Percentiles rank a stretch among this genome's conserved stretches.
Conservation (phyloP, 2,329 filamentous ascomycete genomes). For the Colletotrichum chlorophyti region DNA sequence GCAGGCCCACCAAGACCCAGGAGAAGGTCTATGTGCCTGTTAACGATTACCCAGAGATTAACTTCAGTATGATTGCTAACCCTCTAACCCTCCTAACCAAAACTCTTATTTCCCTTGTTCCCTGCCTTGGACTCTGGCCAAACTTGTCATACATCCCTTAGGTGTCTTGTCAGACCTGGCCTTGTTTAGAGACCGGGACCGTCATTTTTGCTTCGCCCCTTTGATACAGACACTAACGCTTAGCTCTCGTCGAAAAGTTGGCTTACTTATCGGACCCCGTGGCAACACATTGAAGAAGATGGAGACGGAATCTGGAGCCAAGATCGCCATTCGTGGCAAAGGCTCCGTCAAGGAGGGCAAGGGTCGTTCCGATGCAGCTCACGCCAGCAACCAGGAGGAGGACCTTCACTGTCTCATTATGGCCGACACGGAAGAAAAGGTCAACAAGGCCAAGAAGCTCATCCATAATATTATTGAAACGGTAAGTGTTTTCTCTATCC, state of each 20-base stretch:
- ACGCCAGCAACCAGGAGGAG: constrained; percentile 99
- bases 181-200: constrained; percentile 39
- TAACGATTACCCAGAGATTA: constrained; percentile 99
- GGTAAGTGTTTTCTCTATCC: constrained; percentile 59
- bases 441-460: constrained; percentile 98
- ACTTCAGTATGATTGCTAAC: constrained; percentile 99
- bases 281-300: constrained; percentile 99
- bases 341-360: constrained; percentile 99
- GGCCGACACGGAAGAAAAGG: constrained; percentile 99
- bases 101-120: constrained; percentile 39
- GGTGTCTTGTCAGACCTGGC: constrained; percentile 34
- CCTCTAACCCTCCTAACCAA: constrained; percentile 83
- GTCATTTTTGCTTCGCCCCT: constrained; percentile 44
- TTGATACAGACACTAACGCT: constrained; percentile 79
- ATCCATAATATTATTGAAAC: constrained; percentile 99
- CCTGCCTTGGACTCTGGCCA: constrained; percentile 52
- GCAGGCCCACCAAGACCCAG: constrained; percentile 98
- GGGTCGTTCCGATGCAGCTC: constrained; percentile 96
- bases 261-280: constrained; percentile 99
- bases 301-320: constrained; percentile 95
- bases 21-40: constrained; percentile 99
- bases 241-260: constrained; percentile 91
- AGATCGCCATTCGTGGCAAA: constrained; percentile 99
- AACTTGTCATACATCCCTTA: constrained; percentile 43
- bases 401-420: constrained; percentile 99